phyloP scores from a whole-genome alignment of 2,329 filamentous ascomycete genomes.

The Chaetomium sp. region DNA sequence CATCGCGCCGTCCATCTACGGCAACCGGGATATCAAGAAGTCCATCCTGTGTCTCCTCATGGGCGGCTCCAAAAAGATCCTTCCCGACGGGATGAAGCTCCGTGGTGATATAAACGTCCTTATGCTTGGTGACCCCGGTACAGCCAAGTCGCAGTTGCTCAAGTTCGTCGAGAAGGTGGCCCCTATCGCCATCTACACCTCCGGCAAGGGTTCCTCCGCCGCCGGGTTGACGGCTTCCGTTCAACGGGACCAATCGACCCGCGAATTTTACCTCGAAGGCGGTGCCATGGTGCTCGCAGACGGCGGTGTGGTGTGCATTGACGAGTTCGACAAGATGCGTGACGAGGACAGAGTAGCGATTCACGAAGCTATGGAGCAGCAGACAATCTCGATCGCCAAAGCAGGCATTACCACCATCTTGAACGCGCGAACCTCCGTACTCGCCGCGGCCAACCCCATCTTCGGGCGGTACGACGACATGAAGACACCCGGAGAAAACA shows the following conservation, averaged over 20 bases:
- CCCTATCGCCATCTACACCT: conserved; percentile 97
- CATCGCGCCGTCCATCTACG: conserved; percentile 96
- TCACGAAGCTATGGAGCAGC: conserved; percentile 99
- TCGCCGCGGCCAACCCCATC: conserved; percentile 95
- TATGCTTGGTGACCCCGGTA: conserved; percentile 94
- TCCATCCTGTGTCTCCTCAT: conserved; percentile 91
- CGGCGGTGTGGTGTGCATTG: conserved; percentile 95
- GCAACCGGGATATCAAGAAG: conserved; percentile 95
- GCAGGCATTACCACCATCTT: conserved; percentile 98
- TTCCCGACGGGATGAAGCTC: conserved; percentile 96
- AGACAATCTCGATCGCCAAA: conserved; percentile 98
- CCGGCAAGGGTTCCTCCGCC: conserved; percentile 95
- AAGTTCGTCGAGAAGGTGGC: conserved; percentile 98
- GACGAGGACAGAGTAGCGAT: conserved; percentile 98
- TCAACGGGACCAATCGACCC: conserved; percentile 85
- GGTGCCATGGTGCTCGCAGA: conserved; percentile 98
- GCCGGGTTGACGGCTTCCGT: conserved; percentile 97
- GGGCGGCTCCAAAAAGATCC: conserved; percentile 94
- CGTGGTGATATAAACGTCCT: conserved; percentile 98
- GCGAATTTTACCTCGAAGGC: conserved; percentile 97
- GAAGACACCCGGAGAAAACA: conserved; percentile 96
- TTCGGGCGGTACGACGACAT: conserved; percentile 98
- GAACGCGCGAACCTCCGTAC: conserved; percentile 90
- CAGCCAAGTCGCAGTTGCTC: conserved; percentile 92
- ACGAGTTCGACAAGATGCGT: conserved; percentile 99